Percentiles rank a stretch among this genome's conserved stretches.
These are phyloP conservation scores for Phialophora tarda DNA, from an alignment of 2,329 filamentous ascomycete species.

Conservation along the genomic window DNA sequence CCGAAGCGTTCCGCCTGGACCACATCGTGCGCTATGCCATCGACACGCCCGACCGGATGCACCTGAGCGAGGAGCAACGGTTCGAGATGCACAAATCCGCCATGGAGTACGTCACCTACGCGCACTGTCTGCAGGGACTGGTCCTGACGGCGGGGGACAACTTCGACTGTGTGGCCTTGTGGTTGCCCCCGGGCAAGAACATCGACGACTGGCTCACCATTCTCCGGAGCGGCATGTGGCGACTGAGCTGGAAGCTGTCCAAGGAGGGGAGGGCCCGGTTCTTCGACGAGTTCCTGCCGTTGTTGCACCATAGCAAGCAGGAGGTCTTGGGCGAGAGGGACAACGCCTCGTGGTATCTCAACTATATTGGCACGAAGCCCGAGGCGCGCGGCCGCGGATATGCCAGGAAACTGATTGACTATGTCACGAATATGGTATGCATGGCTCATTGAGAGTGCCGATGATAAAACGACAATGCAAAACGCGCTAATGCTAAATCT, in stretches of 20 bases:
- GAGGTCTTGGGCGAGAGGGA: constrained; percentile 71
- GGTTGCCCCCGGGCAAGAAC: constrained; percentile 76
- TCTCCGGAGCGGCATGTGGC: constrained; percentile 77
- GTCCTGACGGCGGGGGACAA: constrained; percentile 76
- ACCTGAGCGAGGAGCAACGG: constrained; percentile 68
- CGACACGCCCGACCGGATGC: constrained; percentile 69
- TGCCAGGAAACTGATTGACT: constrained; percentile 71
- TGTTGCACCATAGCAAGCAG: constrained; percentile 74
- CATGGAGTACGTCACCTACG: constrained; percentile 76
- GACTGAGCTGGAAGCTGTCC: constrained; percentile 75
- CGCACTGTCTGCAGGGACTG: constrained; percentile 74
- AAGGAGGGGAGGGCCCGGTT: constrained; percentile 74
- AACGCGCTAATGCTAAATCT: constrained; percentile 19
- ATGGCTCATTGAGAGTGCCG: constrained; percentile 24
- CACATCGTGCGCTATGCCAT: constrained; percentile 72
- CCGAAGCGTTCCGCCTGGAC: constrained; percentile 78
- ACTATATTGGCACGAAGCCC: constrained; percentile 79
- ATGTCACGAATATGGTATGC: constrained; percentile 68
- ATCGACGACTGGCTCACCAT: constrained; percentile 75
- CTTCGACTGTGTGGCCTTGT: constrained; percentile 78
- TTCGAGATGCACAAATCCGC: constrained; percentile 79
- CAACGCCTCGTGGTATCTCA: constrained; percentile 76
- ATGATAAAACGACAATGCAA: not conserved
- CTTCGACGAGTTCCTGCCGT: constrained; percentile 76
- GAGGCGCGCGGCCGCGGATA: constrained; percentile 74